phyloP scores from a whole-genome alignment of 2,329 filamentous ascomycete genomes.

The Ophiocordyceps polyrhachis-furcata region DNA sequence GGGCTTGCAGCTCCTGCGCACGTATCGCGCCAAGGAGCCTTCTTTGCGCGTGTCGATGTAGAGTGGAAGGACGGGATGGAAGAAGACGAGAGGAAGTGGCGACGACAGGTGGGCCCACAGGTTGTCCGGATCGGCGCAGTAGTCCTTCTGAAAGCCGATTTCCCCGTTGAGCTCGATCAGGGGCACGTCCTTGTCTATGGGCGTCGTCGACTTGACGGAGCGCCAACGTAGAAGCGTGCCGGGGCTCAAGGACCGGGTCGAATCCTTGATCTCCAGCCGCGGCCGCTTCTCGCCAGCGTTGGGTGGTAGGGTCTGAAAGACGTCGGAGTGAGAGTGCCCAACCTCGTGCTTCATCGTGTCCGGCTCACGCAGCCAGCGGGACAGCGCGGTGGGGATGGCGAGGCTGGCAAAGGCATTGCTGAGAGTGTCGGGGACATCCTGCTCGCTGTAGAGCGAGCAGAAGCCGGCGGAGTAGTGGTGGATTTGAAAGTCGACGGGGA shows the following conservation, averaged over 20 bases:
- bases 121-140: slow-evolving; percentile 47
- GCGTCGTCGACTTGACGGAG: slow-evolving; percentile 32
- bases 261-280: slow-evolving; percentile 31
- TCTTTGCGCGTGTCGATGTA: slow-evolving; percentile 85
- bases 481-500: slow-evolving; percentile 41
- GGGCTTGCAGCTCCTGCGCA: slow-evolving; percentile 79
- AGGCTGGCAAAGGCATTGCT: slow-evolving; percentile 68
- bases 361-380: slow-evolving; percentile 60
- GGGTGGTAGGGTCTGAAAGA: slow-evolving; percentile 40
- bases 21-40: slow-evolving; percentile 70
- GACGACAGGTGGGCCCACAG: slow-evolving; percentile 48
- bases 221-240: slow-evolving; percentile 45
- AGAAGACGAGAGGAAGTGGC: slow-evolving; percentile 60
- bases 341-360: slow-evolving; percentile 49
- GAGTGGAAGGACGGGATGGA: slow-evolving; percentile 73
- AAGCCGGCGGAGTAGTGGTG: slow-evolving; percentile 62
- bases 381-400: slow-evolving; percentile 53
- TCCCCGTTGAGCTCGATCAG: slow-evolving; percentile 60
- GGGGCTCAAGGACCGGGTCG: slow-evolving; percentile 14
- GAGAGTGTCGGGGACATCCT: slow-evolving; percentile 36
- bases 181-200: slow-evolving; percentile 37
- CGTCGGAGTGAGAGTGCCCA: slow-evolving; percentile 44
- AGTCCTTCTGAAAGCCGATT: slow-evolving; percentile 55
- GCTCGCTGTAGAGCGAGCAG: slow-evolving; percentile 51
- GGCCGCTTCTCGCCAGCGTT: slow-evolving; percentile 24